Base-by-base conservation (phyloP, 495 filamentous ascomycete species). In the Tuber borchii region DNA sequence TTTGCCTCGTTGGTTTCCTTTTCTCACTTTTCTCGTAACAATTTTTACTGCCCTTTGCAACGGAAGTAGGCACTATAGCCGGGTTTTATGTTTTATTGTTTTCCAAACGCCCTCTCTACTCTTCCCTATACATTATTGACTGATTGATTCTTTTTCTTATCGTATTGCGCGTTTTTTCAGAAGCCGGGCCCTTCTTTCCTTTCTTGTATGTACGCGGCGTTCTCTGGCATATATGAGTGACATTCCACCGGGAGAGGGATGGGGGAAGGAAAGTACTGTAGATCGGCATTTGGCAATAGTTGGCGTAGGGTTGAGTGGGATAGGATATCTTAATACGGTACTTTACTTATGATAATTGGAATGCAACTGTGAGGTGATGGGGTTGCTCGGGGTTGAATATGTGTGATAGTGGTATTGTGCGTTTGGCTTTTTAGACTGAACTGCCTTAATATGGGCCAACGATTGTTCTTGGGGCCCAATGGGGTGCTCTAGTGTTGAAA, bases 171-270 rank as follows among this genome's bases (percentile, higher is more conserved):
- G 56, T 65, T 65, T 65, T 1, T 34, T 65, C 26, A 34, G 56
- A 34, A 65, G 56, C 56, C 14, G 56, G 56, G 4, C 26, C 56
- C 56, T 65, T 65, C 56, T 65, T 65, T 65, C 56, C 56, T 31
- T 65, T 65, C 56, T 65, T 65, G 56, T 65, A 65, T 65, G 56
- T 65, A 65, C 56, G 56, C 14, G 56, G 56, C 56, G 56, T 65
- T 65, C 26, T 65, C 17, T 65, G 56, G 56, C 56, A 65, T 65
- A 34, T 65, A 65, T 65, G 56, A 65, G 56, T 34, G 26, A 65
- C 26, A 65, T 65, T 34, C 56, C 56, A 65, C 56, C 22, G 56
- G 56, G 26, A 10, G 26, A 14, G 16, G 56, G 26, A 10, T 12
- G 3, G 16, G 26, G 26, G 56, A 65, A 26, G 12, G 56, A 19